Evolutionary conservation across 345 rosid species (phyloP).

Genomic region (Iberis pinnata): DNA sequence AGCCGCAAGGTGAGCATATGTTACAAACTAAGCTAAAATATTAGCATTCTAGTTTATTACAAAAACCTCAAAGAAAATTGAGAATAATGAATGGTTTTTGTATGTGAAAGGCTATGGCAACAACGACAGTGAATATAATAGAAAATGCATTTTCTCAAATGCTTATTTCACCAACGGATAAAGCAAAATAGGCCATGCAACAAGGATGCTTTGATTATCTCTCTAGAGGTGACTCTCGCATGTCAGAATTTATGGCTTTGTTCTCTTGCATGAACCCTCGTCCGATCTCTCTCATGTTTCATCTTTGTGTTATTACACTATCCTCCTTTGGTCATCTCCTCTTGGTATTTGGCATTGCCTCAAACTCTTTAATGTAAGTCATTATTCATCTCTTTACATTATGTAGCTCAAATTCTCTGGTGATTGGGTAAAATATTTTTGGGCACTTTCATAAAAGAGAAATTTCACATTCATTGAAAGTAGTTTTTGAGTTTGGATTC

Average conservation of each 20-base stretch:
- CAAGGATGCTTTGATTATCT: constrained; percentile 32
- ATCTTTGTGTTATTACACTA: constrained; percentile 23
- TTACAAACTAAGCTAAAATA: not conserved
- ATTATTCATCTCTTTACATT: not conserved
- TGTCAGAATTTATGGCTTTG: constrained; percentile 24
- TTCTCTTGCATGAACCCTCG: constrained; percentile 31
- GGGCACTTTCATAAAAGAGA: too few species aligned
- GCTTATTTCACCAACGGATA: constrained; percentile 27
- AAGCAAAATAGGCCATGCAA: constrained; percentile 30
- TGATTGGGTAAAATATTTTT: too few species aligned
- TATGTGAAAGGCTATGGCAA: constrained; percentile 28
- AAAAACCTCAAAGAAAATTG: not conserved
- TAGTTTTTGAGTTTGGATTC: too few species aligned
- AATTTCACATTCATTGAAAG: too few species aligned
- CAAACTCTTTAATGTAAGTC: constrained; percentile 19
- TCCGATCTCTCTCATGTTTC: constrained; percentile 24
- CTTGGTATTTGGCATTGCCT: constrained; percentile 28
- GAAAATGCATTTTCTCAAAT: constrained; percentile 23
- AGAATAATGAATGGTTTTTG: not conserved
- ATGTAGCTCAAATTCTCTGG: too few species aligned
- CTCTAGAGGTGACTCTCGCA: constrained; percentile 13
- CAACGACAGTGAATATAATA: constrained; percentile 34
- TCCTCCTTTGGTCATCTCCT: constrained; percentile 23
- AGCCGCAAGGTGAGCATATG: constrained; percentile 20
- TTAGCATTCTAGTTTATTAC: not conserved